Base-by-base conservation (phyloP, 164 flowering plant species). In the Houttuynia cordata region DNA sequence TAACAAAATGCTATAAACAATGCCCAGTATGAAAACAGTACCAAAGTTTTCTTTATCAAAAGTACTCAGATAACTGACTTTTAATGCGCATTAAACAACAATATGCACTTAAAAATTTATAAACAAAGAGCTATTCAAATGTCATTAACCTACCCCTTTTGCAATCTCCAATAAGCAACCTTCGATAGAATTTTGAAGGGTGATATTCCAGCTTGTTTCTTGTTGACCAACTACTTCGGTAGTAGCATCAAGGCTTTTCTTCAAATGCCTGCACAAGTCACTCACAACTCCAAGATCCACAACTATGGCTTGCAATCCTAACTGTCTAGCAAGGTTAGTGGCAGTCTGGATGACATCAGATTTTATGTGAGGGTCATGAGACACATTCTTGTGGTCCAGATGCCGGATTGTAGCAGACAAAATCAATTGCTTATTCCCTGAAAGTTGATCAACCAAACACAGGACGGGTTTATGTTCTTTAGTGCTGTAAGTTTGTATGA, bases 311-410 rank as follows among this genome's bases (percentile, higher is more conserved):
- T 66, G 78, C 23, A 81, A 71, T 64, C 91, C 75, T 22, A 90
- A 75, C 66, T 82, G 91, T 58, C 78, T 79, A 53, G 87, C 87
- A 67, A 93, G 70, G 74, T 69, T 69, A 64, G 83, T 67, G 61
- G 91, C 91, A 69, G 80, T 80, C 72, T 79, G 84, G 68, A 87
- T 72, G 40, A 88, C 75, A 58, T 71, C 67, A 59, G 96, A 76
- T 68, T 89, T 93, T 20, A 78, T 61, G 62, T 76, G 70, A 23
- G 86, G 86, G 76, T 93, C 94, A 68, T 83, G 85, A 4, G 76
- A 68, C 19, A 90, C 74, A 71, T 84, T 90, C 74, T 93, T 90
- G 76, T 90, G 94, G 81, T 90, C 98, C 69, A 93, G 72, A 79
- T 93, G 98, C n/a, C 89, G 88, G 59, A 93, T 79, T 8, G 83